A percentile compares a stretch with the other conserved stretches of the same genome.
Conservation (phyloP, 768 basidiomycete species). For the Calocybe indica region DNA sequence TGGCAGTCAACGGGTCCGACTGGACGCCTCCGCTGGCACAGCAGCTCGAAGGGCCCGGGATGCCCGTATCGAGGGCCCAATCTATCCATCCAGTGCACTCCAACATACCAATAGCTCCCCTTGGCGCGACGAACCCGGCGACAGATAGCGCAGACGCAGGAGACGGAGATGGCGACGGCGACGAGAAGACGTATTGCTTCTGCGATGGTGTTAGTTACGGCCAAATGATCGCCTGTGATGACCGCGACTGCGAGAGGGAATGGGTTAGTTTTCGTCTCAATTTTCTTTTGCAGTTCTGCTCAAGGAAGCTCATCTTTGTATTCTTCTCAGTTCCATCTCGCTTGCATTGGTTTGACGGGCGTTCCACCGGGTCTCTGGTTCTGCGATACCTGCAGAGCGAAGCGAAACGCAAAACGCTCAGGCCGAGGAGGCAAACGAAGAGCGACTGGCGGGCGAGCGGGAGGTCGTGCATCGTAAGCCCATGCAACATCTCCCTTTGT, state of each 20-base stretch:
- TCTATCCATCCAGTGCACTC: slow-evolving; percentile 25
- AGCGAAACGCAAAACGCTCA: slow-evolving; percentile 46
- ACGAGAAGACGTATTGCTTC: slow-evolving; percentile 75
- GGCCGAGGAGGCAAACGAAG: slow-evolving; percentile 49
- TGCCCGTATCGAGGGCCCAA: slow-evolving; percentile 56
- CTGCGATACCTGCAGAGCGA: slow-evolving; percentile 61
- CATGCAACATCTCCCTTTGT: not conserved
- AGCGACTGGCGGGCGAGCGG: slow-evolving; percentile 22
- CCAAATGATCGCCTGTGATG: slow-evolving; percentile 95
- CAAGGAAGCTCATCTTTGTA: slow-evolving; percentile 5
- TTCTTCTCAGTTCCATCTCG: slow-evolving; percentile 64
- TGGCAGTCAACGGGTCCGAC: slow-evolving; percentile 30
- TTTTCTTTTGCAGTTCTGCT: not conserved
- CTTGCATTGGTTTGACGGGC: slow-evolving; percentile 61
- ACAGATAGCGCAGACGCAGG: slow-evolving; percentile 31
- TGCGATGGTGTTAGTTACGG: slow-evolving; percentile 84
- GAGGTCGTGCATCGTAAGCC: slow-evolving; percentile 14
- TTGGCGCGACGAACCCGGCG: slow-evolving; percentile 26
- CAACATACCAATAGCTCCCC: slow-evolving; percentile 20
- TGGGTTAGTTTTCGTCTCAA: slow-evolving; percentile 61
- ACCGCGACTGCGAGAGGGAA: slow-evolving; percentile 72
- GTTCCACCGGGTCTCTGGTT: slow-evolving; percentile 73
- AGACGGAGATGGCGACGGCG: slow-evolving; percentile 50
- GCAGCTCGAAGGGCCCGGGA: slow-evolving; percentile 71
- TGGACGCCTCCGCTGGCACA: slow-evolving; percentile 48